Evolutionary conservation across 2,329 filamentous ascomycete genomes (phyloP), one percentile per base, ranked within the genome.

Genomic region (Trichoderma brevicompactum): DNA sequence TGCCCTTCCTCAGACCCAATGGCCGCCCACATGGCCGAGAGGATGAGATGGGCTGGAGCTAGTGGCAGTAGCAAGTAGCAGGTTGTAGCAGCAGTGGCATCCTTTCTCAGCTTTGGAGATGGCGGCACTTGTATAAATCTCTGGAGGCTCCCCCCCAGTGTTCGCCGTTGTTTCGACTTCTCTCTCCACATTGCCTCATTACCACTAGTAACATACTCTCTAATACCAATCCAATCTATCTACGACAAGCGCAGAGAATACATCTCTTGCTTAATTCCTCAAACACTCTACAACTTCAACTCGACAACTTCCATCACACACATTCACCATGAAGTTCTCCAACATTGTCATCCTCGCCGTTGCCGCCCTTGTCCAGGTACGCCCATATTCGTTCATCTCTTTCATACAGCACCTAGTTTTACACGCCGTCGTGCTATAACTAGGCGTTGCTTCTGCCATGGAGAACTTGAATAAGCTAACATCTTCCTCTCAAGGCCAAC

Each of bases 281-380:
- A 28, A 28, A 28, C 23, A 28, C 23, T 28, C 23, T 28, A 28
- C 23, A 28, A 28, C 23, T 3, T 23, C 34, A 15, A 23, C 17
- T 19, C n/a, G 41, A 52, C 43, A 52, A 7, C 34, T 15, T 50
- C 13, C 17, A 23, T 43, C 32, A 60, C 36, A 60, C 36, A 61
- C 23, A 32, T 19, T 65, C 71, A 71, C 49, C 65, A 79, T 80
- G 78, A 78, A 78, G 75, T 76, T 78, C 74, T 72, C 75, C 71
- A 71, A 71, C 69, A 68, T 72, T 50, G 70, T 74, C 62, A 49
- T 77, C 67, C 66, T 76, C 63, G 71, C 73, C 68, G 69, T 78
- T 50, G 72, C 72, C 56, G 73, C 75, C 64, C 66, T 72, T 48
- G 74, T 71, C 67, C 68, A 75, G 69, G 76, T 77, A 70, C 40